Evolutionary conservation across 176 grass and related monocot species (phyloP).

Genomic region (Eremochloa ophiuroides): DNA sequence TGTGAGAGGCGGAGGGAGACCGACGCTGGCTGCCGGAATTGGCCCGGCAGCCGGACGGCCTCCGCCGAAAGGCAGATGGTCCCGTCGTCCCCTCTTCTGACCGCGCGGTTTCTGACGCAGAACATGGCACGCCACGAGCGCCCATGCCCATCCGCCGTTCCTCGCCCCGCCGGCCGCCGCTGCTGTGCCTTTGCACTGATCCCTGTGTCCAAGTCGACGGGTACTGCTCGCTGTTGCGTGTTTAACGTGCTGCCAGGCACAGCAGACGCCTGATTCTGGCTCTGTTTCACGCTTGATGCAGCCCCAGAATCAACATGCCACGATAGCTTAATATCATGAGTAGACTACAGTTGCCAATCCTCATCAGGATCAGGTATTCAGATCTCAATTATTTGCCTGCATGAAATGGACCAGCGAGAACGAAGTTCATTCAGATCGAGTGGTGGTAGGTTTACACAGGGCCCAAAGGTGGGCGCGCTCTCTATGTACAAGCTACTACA

Average conservation of each 20-base stretch:
- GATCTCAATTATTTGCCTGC: background rate
- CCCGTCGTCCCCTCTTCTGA: background rate
- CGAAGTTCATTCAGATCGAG: background rate
- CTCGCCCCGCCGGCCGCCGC: background rate
- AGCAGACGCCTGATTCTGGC: background rate
- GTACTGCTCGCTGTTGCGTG: background rate
- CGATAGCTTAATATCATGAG: background rate
- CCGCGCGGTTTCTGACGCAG: background rate
- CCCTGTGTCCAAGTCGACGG: background rate
- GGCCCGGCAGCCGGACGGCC: background rate
- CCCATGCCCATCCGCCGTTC: background rate
- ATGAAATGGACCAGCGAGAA: background rate
- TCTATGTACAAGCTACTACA: constrained; percentile 30
- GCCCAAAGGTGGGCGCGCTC: background rate
- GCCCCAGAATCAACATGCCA: background rate
- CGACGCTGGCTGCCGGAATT: background rate
- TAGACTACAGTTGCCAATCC: background rate
- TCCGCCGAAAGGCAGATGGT: constrained; percentile 17
- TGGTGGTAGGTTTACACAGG: constrained; percentile 12
- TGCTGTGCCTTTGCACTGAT: background rate
- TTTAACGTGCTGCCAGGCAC: background rate
- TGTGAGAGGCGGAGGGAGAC: background rate
- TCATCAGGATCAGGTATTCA: background rate
- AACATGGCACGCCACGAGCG: background rate
- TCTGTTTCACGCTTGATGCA: background rate